Evolutionary conservation across 257 asterid genomes (phyloP), one percentile per base, ranked within the genome.

Genomic region (Gynochthodes officinalis): DNA sequence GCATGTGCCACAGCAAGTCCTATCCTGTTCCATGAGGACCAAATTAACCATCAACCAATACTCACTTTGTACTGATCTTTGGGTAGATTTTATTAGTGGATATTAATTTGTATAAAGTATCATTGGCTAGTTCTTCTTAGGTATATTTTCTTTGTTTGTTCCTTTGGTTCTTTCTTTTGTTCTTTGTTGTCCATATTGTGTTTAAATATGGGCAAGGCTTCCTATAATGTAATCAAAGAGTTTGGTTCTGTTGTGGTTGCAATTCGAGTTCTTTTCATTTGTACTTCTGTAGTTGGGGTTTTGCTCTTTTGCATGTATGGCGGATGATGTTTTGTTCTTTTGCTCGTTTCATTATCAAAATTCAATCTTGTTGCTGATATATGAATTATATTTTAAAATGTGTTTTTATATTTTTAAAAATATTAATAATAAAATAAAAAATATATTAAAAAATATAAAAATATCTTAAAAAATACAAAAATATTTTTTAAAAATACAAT

Each of bases 1-100:
- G 98, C 81, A 90, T 89, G 94, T 93, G 98, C 76, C 86, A 80
- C 65, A 90, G 88, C 88, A 93, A 88, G 76, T 90, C 98, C 16
- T 88, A 90, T 64, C 97, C 94, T 19, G 88, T 93, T 73, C 98
- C 97, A 71, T 93, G 63, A 79, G 39, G 15, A 21, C 52, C 44
- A 12, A 46, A 48, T 48, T 13, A 13, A 13, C 5, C 18, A n/a
- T n/a, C n/a, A n/a, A n/a, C n/a, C n/a, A n/a, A n/a, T n/a, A n/a
- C n/a, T n/a, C n/a, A n/a, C n/a, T n/a, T n/a, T n/a, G n/a, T n/a
- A n/a, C n/a, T n/a, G 4, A 16, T 21, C 30, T 7, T 14, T 52
- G 21, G 58, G 53, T n/a, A 43, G 49, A 9, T 42, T 40, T 40
- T 43, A 32, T 4, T 64, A 10, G 21, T 16, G 32, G n/a, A 61